These are phyloP conservation scores for Phytophthora pisi DNA, from an alignment of 352 stramenopile species.

Conservation along the genomic window DNA sequence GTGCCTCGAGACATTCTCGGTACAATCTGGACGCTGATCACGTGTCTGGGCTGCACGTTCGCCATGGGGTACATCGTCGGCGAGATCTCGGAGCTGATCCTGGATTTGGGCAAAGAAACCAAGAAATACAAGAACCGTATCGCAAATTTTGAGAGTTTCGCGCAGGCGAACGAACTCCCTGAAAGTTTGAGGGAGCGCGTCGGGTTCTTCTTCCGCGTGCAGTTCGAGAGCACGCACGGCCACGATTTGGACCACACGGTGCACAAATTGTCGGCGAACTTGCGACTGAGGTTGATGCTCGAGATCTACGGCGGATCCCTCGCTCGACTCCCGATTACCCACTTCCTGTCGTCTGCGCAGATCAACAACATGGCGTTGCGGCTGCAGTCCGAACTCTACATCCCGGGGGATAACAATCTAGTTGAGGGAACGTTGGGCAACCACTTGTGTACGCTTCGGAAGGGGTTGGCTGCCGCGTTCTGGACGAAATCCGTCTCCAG, in stretches of 20 bases:
- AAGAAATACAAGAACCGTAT: background rate
- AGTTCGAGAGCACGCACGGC: background rate
- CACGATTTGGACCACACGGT: background rate
- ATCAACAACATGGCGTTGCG: background rate
- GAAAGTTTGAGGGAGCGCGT: background rate
- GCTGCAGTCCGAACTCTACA: constrained; percentile 7
- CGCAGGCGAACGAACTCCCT: background rate
- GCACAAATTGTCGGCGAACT: background rate
- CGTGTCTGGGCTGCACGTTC: background rate
- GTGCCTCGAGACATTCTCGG: background rate
- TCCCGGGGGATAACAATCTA: constrained; percentile 19
- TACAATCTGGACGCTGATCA: background rate
- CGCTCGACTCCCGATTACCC: background rate
- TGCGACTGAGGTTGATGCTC: background rate
- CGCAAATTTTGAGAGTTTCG: background rate
- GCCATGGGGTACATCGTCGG: background rate
- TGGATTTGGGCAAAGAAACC: background rate
- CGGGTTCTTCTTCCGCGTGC: background rate
- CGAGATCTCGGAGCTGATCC: background rate
- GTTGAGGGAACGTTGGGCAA: constrained; percentile 19
- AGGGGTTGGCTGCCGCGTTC: constrained; percentile 51
- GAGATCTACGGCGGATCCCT: background rate
- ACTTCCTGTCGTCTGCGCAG: background rate
- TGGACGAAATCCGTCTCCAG: constrained; percentile 47
- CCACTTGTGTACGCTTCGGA: constrained; percentile 54